Evolutionary conservation across 2,329 filamentous ascomycete genomes (phyloP), one percentile per base, ranked within the genome.

Genomic region (Claviceps pazoutovae): DNA sequence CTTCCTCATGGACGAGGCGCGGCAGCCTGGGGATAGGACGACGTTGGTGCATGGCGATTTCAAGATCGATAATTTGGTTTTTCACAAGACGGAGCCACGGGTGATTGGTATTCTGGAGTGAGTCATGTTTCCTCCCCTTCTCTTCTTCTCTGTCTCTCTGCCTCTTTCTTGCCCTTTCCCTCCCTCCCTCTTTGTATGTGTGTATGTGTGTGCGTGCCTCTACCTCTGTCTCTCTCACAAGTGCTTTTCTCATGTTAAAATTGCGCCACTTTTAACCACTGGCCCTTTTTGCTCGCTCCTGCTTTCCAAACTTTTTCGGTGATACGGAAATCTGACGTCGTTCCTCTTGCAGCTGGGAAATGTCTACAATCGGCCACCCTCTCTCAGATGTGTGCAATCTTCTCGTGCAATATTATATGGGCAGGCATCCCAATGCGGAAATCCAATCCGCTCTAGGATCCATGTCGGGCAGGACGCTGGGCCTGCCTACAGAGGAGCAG

Each of bases 351-450:
- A 80, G 78, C 70, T 97, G 91, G 91, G 93, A 97, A 72, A 95
- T 98, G 88, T 89, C 88, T 38, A 97, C 93, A 0, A 83, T 96
- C 51, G 93, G 93, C n/a, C 91, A 98, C 66, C 93, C 93, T 1
- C 78, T 97, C 21, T 91, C 86, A 5, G 93, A 98, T 65, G 73
- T 97, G 42, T 83, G 83, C 66, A 97, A 97, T 68, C 74, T 97
- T 17, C 56, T 72, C 49, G 70, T 62, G 51, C 68, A 66, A 49
- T 72, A 69, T 59, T 70, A 66, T 61, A 64, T 63, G 49, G 64
- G 67, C 37, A 58, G 61, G 49, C 49, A 59, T 37, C 49, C 56
- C 11, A 59, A 55, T 23, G 55, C 59, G 8, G 52, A 56, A 6
- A 56, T 58, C 17, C 54, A 57, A 51, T 68, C 61, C 56, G 53